These are phyloP conservation scores for Carex cristatella DNA, from an alignment of 176 grass and related monocot species.

Conservation along the genomic window DNA sequence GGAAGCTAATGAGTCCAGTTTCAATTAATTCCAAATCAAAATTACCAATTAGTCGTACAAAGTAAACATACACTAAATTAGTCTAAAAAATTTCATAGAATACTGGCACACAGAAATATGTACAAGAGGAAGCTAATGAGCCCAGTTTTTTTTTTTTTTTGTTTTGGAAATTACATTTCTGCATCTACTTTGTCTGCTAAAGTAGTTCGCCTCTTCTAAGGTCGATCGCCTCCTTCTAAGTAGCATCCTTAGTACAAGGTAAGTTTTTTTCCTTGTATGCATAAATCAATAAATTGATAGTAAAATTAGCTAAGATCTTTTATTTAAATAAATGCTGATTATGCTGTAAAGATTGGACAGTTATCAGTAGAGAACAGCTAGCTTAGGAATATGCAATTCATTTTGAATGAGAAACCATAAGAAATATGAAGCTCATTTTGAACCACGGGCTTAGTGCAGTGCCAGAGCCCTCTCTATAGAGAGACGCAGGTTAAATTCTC, in stretches of 20 bases:
- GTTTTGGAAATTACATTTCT: background rate
- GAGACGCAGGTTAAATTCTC: too few relatives aligned
- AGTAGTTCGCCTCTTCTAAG: background rate
- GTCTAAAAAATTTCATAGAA: background rate
- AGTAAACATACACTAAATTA: background rate
- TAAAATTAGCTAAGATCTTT: background rate
- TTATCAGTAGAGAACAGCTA: background rate
- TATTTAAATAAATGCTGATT: background rate
- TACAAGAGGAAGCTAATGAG: background rate
- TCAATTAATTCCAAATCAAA: background rate
- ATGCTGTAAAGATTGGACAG: background rate
- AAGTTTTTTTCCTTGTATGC: background rate
- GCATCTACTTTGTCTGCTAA: background rate
- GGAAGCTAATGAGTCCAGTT: background rate
- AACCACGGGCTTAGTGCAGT: too few relatives aligned
- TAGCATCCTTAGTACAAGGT: background rate
- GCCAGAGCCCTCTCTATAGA: too few relatives aligned
- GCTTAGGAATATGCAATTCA: background rate
- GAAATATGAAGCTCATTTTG: too few relatives aligned
- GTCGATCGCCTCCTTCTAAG: background rate
- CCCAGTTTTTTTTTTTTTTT: too few relatives aligned
- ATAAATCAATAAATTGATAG: background rate
- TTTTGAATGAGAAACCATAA: background rate
- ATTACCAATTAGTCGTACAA: background rate
- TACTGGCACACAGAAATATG: background rate